phyloP scores from a whole-genome alignment of 1,139 yeast species.

The Candida sp. region DNA sequence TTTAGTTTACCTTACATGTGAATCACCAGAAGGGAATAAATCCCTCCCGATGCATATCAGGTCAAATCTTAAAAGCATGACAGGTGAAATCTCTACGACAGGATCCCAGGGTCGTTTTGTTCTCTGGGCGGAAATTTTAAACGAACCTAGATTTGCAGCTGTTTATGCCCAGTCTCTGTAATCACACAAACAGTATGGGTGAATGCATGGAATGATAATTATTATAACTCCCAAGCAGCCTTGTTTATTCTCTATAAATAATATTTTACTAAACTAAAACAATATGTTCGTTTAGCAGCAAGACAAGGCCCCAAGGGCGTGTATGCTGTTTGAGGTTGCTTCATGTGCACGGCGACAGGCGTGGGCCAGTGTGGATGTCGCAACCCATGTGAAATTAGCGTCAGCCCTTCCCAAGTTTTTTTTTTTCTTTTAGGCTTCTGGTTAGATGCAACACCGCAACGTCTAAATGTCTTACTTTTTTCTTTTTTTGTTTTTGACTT shows the following conservation, averaged over 20 bases:
- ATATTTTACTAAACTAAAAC: too few relatives aligned
- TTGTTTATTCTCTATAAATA: too few relatives aligned
- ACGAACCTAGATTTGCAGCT: background rate
- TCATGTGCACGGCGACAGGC: too few relatives aligned
- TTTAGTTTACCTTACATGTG: background rate
- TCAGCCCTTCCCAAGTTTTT: background rate
- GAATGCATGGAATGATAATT: too few relatives aligned
- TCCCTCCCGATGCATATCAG: background rate
- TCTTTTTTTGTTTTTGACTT: background rate
- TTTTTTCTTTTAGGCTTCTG: background rate
- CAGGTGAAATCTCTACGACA: background rate
- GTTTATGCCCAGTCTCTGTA: background rate
- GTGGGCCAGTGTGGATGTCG: too few relatives aligned
- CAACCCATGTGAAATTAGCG: background rate
- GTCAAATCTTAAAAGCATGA: background rate
- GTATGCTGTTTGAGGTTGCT: too few relatives aligned
- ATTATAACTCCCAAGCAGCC: too few relatives aligned
- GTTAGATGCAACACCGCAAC: background rate
- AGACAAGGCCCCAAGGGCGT: too few relatives aligned
- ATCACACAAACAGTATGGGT: too few relatives aligned
- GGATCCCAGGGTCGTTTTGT: background rate
- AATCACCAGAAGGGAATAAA: background rate
- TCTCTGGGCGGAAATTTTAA: background rate
- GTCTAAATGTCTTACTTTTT: background rate
- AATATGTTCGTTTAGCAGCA: too few relatives aligned